Percentiles rank a stretch among this genome's conserved stretches.
phyloP scores from a whole-genome alignment of 2,329 filamentous ascomycete genomes.

The Domatiomyces globalis region DNA sequence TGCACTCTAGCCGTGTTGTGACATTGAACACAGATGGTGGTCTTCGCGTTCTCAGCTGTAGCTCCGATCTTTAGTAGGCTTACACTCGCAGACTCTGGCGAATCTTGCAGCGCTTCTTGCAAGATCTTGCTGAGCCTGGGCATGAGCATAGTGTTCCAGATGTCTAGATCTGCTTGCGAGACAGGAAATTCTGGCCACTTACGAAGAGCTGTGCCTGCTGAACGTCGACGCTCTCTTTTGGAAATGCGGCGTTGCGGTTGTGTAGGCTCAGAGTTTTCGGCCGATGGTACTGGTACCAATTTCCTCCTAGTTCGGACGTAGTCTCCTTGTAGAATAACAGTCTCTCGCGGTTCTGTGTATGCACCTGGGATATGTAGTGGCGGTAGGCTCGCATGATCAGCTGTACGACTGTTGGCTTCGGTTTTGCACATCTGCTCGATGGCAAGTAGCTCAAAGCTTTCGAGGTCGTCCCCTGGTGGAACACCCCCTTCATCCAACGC shows the following conservation, averaged over 20 bases:
- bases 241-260: background rate
- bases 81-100: conserved; percentile 47
- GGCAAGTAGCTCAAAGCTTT: conserved; percentile 16
- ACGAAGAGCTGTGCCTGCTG: conserved; percentile 22
- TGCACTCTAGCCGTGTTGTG: conserved; percentile 39
- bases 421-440: conserved; percentile 16
- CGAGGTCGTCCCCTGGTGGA: conserved; percentile 16
- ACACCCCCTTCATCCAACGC: conserved; percentile 16
- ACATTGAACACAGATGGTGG: conserved; percentile 51
- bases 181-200: conserved; percentile 38
- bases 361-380: background rate
- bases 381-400: background rate
- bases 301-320: conserved; percentile 2
- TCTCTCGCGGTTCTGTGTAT: background rate
- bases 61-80: conserved; percentile 48
- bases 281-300: background rate
- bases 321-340: conserved; percentile 1
- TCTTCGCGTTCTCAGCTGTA: conserved; percentile 40
- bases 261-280: conserved; percentile 2
- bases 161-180: conserved; percentile 39
- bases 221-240: background rate
- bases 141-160: conserved; percentile 46
- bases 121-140: conserved; percentile 45
- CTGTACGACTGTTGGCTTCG: background rate
- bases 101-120: conserved; percentile 44